Evolutionary conservation across 208 protist genomes (phyloP).

Genomic region (Vickermania spadyakhi): DNA sequence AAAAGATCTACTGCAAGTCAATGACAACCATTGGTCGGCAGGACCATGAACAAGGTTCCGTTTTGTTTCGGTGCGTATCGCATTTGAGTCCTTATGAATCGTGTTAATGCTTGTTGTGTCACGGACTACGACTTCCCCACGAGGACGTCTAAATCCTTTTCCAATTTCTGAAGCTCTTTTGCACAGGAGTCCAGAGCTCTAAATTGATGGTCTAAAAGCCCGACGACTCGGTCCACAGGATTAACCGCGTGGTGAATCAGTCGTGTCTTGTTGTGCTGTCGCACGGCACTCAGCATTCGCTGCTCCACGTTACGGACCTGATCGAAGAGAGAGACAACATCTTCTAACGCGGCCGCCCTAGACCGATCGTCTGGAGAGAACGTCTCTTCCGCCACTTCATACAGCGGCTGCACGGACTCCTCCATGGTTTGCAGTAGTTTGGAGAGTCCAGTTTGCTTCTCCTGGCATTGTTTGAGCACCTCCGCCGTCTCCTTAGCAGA

Average conservation of each 20-base stretch:
- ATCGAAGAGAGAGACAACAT: constrained; percentile 53
- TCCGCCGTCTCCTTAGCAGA: constrained; percentile 36
- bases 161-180: constrained; percentile 30
- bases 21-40: too few relatives aligned
- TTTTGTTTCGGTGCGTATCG: too few relatives aligned
- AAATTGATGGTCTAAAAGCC: constrained; percentile 54
- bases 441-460: constrained; percentile 35
- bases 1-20: too few relatives aligned
- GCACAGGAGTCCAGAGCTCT: constrained; percentile 43
- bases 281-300: constrained; percentile 30
- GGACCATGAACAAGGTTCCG: too few relatives aligned
- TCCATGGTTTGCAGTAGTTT: constrained; percentile 49
- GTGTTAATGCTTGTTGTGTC: too few relatives aligned
- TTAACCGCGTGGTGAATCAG: constrained; percentile 6
- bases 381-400: constrained; percentile 14
- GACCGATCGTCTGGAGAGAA: constrained; percentile 22
- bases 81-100: too few relatives aligned
- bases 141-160: constrained; percentile 48
- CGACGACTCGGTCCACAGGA: constrained; percentile 40
- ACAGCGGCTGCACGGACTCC: constrained; percentile 52
- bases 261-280: constrained; percentile 45
- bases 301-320: constrained; percentile 51
- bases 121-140: too few relatives aligned
- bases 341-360: constrained; percentile 33
- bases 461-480: constrained; percentile 31